Conservation (phyloP, 2,329 filamentous ascomycete species). For the Coniochaeta sp. region DNA sequence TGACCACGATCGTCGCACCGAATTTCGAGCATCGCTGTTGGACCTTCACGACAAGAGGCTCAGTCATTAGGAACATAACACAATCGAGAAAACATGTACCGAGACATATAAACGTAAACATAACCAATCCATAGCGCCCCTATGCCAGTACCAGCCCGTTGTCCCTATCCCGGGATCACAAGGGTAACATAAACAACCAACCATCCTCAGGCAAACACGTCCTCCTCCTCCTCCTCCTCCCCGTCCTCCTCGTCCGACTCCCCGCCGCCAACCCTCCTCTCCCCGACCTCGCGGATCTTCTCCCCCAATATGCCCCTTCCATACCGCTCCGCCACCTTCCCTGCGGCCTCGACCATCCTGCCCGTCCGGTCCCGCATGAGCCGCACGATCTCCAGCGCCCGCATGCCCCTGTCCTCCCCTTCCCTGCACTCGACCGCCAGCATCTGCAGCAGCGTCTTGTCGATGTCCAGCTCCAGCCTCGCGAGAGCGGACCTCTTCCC, state of each 20-base stretch:
- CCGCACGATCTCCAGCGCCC: constrained; percentile 81
- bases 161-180: neutral
- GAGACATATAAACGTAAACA: neutral
- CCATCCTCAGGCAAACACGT: neutral
- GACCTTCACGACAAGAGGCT: neutral
- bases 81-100: neutral
- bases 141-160: too few relatives aligned
- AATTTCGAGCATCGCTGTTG: neutral
- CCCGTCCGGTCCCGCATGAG: constrained; percentile 80
- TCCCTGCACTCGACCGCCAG: constrained; percentile 85
- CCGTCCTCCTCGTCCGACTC: constrained; percentile 29
- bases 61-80: neutral
- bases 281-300: constrained; percentile 83
- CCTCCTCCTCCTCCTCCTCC: constrained; percentile 4
- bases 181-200: neutral
- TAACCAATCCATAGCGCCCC: too few relatives aligned
- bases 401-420: constrained; percentile 90
- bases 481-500: constrained; percentile 61
- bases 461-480: constrained; percentile 72
- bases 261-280: constrained; percentile 56
- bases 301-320: constrained; percentile 71
- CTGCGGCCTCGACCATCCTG: constrained; percentile 85
- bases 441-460: constrained; percentile 85
- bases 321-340: constrained; percentile 83
- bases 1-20: neutral